Conservation (phyloP, 176 grass and related monocot genomes). For the Oryza officinalis region DNA sequence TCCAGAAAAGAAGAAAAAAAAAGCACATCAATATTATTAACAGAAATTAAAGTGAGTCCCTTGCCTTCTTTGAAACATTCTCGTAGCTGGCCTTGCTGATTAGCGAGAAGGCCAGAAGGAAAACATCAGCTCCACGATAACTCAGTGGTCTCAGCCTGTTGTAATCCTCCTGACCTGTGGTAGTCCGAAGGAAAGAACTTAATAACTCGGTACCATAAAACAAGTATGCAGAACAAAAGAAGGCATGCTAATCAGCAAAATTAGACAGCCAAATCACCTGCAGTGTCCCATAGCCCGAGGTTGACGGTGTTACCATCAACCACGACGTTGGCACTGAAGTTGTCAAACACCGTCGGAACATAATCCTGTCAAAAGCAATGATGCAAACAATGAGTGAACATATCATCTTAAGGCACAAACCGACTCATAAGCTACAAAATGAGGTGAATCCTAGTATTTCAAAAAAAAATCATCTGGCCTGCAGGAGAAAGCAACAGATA, state of each 20-base stretch:
- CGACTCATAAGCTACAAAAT: not conserved
- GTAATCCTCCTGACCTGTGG: slow-evolving; percentile 82
- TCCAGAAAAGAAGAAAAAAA: not conserved
- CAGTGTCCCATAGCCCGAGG: slow-evolving; percentile 77
- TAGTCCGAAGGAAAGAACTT: not conserved
- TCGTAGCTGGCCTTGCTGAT: slow-evolving; percentile 83
- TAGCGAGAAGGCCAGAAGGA: slow-evolving; percentile 78
- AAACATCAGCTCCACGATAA: slow-evolving; percentile 80
- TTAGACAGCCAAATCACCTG: slow-evolving; percentile 41
- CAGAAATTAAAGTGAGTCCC: slow-evolving; percentile 14
- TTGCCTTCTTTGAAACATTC: slow-evolving; percentile 86
- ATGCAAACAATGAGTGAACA: not conserved
- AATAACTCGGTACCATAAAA: not conserved
- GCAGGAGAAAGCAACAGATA: not conserved
- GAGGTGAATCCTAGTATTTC: not conserved
- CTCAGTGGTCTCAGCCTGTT: slow-evolving; percentile 81
- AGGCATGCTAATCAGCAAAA: not conserved
- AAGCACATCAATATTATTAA: slow-evolving; percentile 8
- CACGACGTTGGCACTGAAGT: slow-evolving; percentile 80
- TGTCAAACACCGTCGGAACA: slow-evolving; percentile 76
- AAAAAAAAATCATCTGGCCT: not conserved
- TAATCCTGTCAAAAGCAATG: slow-evolving; percentile 54
- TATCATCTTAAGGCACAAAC: not conserved
- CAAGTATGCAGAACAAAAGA: not conserved
- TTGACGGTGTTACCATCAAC: slow-evolving; percentile 81